Evolutionary conservation across 2,329 filamentous ascomycete species (phyloP), one percentile per base, ranked within the genome.

Genomic region (Colletotrichum paranaense): DNA sequence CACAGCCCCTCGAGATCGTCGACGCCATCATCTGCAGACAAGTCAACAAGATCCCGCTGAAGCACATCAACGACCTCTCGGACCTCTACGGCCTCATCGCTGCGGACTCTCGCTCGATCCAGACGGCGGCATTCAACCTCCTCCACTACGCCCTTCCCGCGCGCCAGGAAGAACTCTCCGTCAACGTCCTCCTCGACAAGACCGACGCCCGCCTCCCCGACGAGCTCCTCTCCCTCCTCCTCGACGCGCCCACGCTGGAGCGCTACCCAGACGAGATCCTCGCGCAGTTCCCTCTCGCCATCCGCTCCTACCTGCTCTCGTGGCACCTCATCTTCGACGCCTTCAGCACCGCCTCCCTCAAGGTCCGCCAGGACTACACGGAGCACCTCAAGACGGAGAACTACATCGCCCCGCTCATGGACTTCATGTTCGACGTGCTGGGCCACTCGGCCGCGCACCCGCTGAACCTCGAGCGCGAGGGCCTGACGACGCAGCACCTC

Each of bases 281-380:
- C 26, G 88, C 91, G 5, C 86, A 89, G 19, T 93, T 95, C 77
- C 95, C 95, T 12, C 85, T 90, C 0, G 80, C 89, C 0, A 86
- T 98, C 60, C 91, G 95, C 65, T 91, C 92, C 11, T 99, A 98
- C 78, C 87, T 99, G 3, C 86, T 98, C 32, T 93, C 94, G 12
- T 99, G 97, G 97, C 90, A 94, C 75, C 87, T 98, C 1, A 88
- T 98, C 0, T 98, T 97, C 79, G 95, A 97, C 77, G 92, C 96
- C 57, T 97, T 96, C 79, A 86, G 87, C 22, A 90, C 91, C 24
- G 91, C 95, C 14, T 94, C 95, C 0, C 92, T 94, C 81, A 94
- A 95, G 77, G 91, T 98, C 19, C 93, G 95, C 76, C 91, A 90
- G 72, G 92, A 95, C 78, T 98, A 98, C 78, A 89, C 91, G 0